Evolutionary conservation across 768 basidiomycete species (phyloP), one percentile per base, ranked within the genome.

Genomic region (Suillus subaureus): DNA sequence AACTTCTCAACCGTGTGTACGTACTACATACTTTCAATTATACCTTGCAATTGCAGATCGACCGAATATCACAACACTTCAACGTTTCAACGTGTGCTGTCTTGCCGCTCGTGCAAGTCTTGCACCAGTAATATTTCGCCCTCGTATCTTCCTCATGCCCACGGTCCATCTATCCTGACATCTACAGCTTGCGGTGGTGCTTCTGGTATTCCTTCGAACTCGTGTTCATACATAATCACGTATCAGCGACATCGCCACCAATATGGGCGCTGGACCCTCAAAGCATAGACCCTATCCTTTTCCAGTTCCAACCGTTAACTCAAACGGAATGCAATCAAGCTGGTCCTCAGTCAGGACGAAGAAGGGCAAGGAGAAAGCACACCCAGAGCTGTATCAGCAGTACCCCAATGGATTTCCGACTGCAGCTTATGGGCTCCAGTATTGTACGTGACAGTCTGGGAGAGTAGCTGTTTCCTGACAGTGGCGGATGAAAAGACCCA

Each of bases 241-340:
- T 33, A 63, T 37, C 40, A 35, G 23, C 18, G 55, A 63, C 47
- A 43, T 18, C 54, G n/a, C 37, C 62, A 64, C 39, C 37, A 42
- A 23, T 9, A 39, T 76, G 75, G 75, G 75, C 26, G 66, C 71
- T 28, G 66, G 63, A 37, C 37, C 67, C 13, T 77, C 75, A 45
- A 75, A 65, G 54, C 69, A 57, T 11, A 66, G 62, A 39, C 62
- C 68, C 4, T 70, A 73, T 62, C 72, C 75, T 6, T 54, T 70
- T 56, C 67, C 66, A 23, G 62, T 54, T 42, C 66, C 64, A 40
- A 47, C 12, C 70, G 70, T 39, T 39, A 23, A 51, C n/a, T 31
- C 45, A 60, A 56, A 57, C 65, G 61, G 28, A 45, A 63, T 69
- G 1, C 73, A 65, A 31, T 28, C 61, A n/a, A 70, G 62, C 61